Conservation (phyloP, 345 rosid species). For the Schrenkiella parvula region DNA sequence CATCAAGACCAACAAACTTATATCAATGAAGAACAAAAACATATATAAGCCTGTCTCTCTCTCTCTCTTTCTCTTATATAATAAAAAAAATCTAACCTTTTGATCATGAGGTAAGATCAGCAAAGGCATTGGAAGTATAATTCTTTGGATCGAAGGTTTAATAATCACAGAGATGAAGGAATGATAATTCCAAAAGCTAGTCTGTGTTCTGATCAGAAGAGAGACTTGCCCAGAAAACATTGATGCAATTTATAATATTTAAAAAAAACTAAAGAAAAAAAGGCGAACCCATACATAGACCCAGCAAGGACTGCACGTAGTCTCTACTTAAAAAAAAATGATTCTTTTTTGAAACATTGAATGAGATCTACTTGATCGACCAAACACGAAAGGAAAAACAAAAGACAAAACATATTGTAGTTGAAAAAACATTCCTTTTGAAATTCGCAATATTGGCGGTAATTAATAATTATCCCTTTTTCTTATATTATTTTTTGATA, state of each 20-base stretch:
- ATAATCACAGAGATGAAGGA: constrained; percentile 9
- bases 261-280: neutral
- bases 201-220: constrained; percentile 3
- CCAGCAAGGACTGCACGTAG: constrained; percentile 41
- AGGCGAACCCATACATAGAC: constrained; percentile 6
- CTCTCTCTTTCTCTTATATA: neutral
- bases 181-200: constrained; percentile 4
- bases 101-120: neutral
- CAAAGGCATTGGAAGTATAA: constrained; percentile 16
- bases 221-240: constrained; percentile 28
- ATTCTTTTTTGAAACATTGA: constrained; percentile 15
- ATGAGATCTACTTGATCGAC: constrained; percentile 19
- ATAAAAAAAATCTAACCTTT: constrained; percentile 9
- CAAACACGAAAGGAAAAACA: neutral
- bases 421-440: neutral
- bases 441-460: neutral
- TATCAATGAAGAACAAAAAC: neutral
- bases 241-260: constrained; percentile 11
- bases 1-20: constrained; percentile 7
- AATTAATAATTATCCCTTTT: neutral
- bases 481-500: neutral
- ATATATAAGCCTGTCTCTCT: neutral
- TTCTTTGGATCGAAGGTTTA: neutral
- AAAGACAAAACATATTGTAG: neutral
- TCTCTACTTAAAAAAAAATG: neutral